Evolutionary conservation across 441 rosid genomes (phyloP), one percentile per base, ranked within the genome.

Genomic region (Syzygium syzygioides): DNA sequence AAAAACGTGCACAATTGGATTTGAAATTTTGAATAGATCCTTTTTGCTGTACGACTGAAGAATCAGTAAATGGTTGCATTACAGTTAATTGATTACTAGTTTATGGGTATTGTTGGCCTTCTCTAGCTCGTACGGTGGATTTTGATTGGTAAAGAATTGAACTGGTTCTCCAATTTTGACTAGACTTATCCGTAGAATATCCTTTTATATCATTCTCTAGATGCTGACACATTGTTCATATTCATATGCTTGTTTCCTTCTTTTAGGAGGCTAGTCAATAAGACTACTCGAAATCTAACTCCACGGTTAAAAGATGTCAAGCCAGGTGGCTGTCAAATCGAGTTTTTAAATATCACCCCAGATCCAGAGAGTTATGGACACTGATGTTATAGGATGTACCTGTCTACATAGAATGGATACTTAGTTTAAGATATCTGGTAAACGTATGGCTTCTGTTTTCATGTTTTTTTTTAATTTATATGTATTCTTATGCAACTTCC

Each of bases 401-500:
- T 71, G 50, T n/a, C 52, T 71, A 71, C 50, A 37, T 71, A 20
- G 83, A 6, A 71, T 37, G 17, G 50, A 37, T 71, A 71, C 83
- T 37, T 37, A 20, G 17, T 37, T 71, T 71, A 71, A 71, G 28
- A 71, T 37, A 71, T 71, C 15, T 20, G 14, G 50, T 20, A 25
- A 37, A 71, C 3, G 5, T 37, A 12, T 71, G 50, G 50, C 17
- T 71, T 71, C 37, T 71, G 41, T 37, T 34, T 85, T 15, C 52
- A 32, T 1, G 5, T 71, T 28, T 71, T 15, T 15, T 32, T 32
- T 37, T 37, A 71, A 20, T 71, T 37, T 50, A 66, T 34, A 20
- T 62, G 14, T 85, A 14, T 85, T 88, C 89, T 88, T 25, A 88
- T 79, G 79, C 86, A 54, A 56, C 59, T 80, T 53, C 90, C 50